Conservation (phyloP, 2,329 filamentous ascomycete species). For the Rugonectria rugulosa region DNA sequence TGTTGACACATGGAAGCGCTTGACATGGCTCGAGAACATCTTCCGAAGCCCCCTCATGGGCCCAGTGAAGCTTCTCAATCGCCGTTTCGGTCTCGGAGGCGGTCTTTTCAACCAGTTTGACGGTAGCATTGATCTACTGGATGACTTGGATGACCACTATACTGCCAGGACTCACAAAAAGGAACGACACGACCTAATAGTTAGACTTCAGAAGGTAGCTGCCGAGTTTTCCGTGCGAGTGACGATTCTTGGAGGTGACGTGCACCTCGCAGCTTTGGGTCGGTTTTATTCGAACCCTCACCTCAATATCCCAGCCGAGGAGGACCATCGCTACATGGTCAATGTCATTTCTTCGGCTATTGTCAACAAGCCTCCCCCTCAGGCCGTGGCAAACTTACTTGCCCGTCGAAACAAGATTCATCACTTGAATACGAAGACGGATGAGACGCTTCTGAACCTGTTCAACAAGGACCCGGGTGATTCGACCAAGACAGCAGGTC, state of each 20-base stretch:
- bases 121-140: conserved; percentile 88
- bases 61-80: conserved; percentile 87
- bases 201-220: conserved; percentile 83
- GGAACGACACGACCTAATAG: conserved; percentile 80
- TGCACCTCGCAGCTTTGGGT: conserved; percentile 89
- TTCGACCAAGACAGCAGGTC: conserved; percentile 74
- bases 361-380: conserved; percentile 91
- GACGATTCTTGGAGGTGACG: conserved; percentile 92
- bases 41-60: conserved; percentile 86
- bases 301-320: conserved; percentile 76
- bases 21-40: conserved; percentile 97
- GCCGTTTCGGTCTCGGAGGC: conserved; percentile 85
- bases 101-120: conserved; percentile 94
- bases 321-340: conserved; percentile 92
- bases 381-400: conserved; percentile 87
- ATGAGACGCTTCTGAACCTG: conserved; percentile 92
- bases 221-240: conserved; percentile 87
- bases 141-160: conserved; percentile 96
- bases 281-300: conserved; percentile 94
- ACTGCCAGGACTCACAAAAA: conserved; percentile 90
- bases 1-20: conserved; percentile 58
- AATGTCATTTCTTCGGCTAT: conserved; percentile 96
- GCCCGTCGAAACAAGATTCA: conserved; percentile 88
- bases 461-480: conserved; percentile 89
- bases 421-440: conserved; percentile 74